Evolutionary conservation across 805 yeast genomes (phyloP).

Genomic region (Wickerhamomyces sydowiorum): DNA sequence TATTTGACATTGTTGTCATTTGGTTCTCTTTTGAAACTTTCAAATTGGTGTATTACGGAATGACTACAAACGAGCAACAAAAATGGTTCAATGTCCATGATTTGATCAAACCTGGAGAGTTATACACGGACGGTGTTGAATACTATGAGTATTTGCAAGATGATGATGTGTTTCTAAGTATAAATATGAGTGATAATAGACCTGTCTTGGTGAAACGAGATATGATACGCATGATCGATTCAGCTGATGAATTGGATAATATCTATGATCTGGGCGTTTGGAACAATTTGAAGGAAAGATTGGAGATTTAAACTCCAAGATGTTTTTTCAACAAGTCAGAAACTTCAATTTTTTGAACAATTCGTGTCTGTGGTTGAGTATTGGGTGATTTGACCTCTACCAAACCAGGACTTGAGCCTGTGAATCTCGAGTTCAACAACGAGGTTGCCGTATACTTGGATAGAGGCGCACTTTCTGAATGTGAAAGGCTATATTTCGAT

Average conservation of each 20-base stretch:
- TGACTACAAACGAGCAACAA: slow-evolving; percentile 67
- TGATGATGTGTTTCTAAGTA: slow-evolving; percentile 19
- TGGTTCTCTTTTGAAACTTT: slow-evolving; percentile 43
- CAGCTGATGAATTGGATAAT: slow-evolving; percentile 12
- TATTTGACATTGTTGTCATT: slow-evolving; percentile 37
- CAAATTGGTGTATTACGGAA: slow-evolving; percentile 52
- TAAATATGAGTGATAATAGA: slow-evolving; percentile 10
- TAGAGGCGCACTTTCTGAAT: neutral
- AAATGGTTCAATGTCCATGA: slow-evolving; percentile 67
- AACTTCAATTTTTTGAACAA: slow-evolving; percentile 5
- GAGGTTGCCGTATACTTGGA: slow-evolving; percentile 2
- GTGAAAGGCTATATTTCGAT: neutral
- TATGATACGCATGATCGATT: slow-evolving; percentile 2
- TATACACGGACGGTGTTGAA: slow-evolving; percentile 20
- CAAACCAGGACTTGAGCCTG: neutral
- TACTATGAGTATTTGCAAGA: slow-evolving; percentile 16
- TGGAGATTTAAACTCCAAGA: slow-evolving; percentile 10
- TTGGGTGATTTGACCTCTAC: slow-evolving; percentile 1
- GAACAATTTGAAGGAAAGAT: slow-evolving; percentile 14
- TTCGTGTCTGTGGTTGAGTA: slow-evolving; percentile 3
- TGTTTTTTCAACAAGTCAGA: slow-evolving; percentile 14
- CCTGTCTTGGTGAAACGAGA: slow-evolving; percentile 6
- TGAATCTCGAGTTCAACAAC: slow-evolving; percentile 7
- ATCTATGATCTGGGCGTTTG: slow-evolving; percentile 18
- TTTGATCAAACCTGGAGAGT: slow-evolving; percentile 34